Conservation (phyloP, 1,284 basidiomycete genomes). For the Abortiporus biennis region DNA sequence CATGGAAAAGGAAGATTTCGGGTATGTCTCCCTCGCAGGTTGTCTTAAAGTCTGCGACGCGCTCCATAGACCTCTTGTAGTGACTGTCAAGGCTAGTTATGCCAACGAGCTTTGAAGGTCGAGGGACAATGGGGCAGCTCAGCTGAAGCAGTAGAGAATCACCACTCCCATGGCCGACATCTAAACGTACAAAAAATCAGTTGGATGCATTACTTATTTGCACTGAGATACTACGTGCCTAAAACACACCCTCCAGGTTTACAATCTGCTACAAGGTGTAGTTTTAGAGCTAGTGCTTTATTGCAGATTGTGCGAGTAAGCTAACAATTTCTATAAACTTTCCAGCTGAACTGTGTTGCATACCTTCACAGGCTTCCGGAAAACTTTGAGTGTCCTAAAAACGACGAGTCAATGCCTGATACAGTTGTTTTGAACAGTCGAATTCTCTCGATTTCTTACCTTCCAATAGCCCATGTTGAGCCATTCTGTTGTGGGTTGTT, state of each 20-base stretch:
- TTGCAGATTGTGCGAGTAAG: too few species aligned
- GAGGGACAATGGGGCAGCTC: constrained; percentile 36
- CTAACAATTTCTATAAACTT: background rate
- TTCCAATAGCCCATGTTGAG: constrained; percentile 67
- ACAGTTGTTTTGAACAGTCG: too few species aligned
- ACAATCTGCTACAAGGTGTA: constrained; percentile 39
- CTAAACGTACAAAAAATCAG: constrained; percentile 6
- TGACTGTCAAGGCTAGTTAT: constrained; percentile 57
- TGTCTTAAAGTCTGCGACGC: constrained; percentile 26
- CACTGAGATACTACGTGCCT: too few species aligned
- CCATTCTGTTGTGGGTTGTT: constrained; percentile 51
- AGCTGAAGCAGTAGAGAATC: constrained; percentile 57
- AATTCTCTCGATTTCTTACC: constrained; percentile 33
- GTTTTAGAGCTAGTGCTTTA: constrained; percentile 50
- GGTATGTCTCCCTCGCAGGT: constrained; percentile 8
- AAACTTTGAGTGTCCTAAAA: constrained; percentile 43
- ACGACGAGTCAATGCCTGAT: too few species aligned
- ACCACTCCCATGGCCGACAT: constrained; percentile 69
- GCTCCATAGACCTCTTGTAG: constrained; percentile 36
- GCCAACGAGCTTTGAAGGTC: constrained; percentile 45
- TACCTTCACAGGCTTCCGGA: constrained; percentile 57
- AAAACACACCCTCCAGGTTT: constrained; percentile 39
- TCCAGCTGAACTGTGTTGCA: constrained; percentile 1
- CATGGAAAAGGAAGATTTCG: constrained; percentile 30
- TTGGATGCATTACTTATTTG: too few species aligned